Conservation (phyloP, 345 rosid genomes). For the Salix purpurea region DNA sequence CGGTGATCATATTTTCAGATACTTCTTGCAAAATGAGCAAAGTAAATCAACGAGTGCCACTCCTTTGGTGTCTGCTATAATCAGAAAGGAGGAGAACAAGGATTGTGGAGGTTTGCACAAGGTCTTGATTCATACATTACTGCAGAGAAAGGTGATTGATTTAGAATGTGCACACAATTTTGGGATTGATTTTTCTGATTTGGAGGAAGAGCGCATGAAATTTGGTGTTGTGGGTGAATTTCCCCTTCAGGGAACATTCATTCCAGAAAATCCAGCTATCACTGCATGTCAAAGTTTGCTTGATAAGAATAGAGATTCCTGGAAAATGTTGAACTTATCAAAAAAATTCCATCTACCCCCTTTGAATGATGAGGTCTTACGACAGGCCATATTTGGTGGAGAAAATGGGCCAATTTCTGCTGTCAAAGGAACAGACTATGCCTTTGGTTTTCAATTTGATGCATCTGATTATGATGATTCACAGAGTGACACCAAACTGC, state of each 20-base stretch:
- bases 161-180: conserved; percentile 27
- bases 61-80: conserved; percentile 24
- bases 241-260: conserved; percentile 39
- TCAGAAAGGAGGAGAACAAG: conserved; percentile 23
- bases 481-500: conserved; percentile 46
- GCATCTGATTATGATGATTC: conserved; percentile 53
- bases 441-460: conserved; percentile 70
- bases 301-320: conserved; percentile 41
- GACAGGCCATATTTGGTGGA: conserved; percentile 57
- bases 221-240: conserved; percentile 25
- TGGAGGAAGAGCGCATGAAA: conserved; percentile 16
- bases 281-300: conserved; percentile 57
- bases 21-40: conserved; percentile 43
- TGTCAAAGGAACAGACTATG: conserved; percentile 60
- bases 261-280: conserved; percentile 74
- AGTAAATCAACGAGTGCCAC: conserved; percentile 36
- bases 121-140: conserved; percentile 45
- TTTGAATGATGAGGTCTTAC: conserved; percentile 61
- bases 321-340: conserved; percentile 57
- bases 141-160: conserved; percentile 36
- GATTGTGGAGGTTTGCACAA: conserved; percentile 33
- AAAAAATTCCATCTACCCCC: conserved; percentile 62
- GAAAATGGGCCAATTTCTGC: conserved; percentile 29
- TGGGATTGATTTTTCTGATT: conserved; percentile 21
- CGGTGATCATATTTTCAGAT: conserved; percentile 62